Percentiles rank a stretch among this genome's conserved stretches.
These are phyloP conservation scores for Juglanconis oblonga DNA, from an alignment of 2,329 filamentous ascomycete genomes.

Conservation along the genomic window DNA sequence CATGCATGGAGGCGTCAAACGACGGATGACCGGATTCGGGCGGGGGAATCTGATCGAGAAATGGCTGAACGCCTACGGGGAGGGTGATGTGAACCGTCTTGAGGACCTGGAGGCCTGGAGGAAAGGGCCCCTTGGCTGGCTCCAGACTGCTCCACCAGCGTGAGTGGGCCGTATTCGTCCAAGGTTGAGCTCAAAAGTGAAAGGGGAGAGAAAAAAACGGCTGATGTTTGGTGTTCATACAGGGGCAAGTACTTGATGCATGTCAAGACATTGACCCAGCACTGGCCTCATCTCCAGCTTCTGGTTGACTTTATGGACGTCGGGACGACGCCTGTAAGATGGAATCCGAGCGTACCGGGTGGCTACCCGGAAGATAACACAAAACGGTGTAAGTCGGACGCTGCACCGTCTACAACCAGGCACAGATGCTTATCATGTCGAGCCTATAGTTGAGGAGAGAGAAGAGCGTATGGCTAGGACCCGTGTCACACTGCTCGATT, in stretches of 20 bases:
- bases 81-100: slow-evolving; percentile 11
- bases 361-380: background rate
- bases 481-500: slow-evolving; percentile 14
- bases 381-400: background rate
- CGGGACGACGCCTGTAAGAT: slow-evolving; percentile 16
- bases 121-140: slow-evolving; percentile 1
- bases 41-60: slow-evolving; percentile 4
- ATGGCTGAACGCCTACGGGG: slow-evolving; percentile 12
- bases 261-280: background rate
- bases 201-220: background rate
- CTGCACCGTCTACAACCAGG: background rate
- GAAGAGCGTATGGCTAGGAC: slow-evolving; percentile 1
- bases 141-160: background rate
- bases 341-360: slow-evolving; percentile 9
- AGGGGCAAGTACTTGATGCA: slow-evolving; percentile 11
- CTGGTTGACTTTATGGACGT: slow-evolving; percentile 20
- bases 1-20: background rate
- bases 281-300: slow-evolving; percentile 16
- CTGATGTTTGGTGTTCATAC: background rate
- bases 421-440: background rate
- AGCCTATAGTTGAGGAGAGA: background rate
- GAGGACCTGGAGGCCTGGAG: background rate
- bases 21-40: slow-evolving; percentile 3
- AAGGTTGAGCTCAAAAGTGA: background rate
- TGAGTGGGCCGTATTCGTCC: background rate